Percentiles rank a stretch among this genome's conserved stretches.
Evolutionary conservation across 2,329 filamentous ascomycete genomes (phyloP).

Genomic region (Alternaria sp.): DNA sequence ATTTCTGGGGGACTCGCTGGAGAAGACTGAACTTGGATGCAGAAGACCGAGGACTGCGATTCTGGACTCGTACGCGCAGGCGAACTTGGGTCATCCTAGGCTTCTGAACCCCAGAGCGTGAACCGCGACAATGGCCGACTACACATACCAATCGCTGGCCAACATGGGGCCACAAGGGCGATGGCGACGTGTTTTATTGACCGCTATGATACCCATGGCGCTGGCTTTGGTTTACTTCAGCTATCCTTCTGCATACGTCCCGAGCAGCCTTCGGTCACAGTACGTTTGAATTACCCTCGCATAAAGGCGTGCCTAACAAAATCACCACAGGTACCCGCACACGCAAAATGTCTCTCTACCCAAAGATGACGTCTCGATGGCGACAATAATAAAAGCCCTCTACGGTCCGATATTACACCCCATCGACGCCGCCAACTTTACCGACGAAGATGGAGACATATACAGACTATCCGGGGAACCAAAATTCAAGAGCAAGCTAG

Average conservation of each 20-base stretch:
- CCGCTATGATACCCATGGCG: conserved; percentile 42
- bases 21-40: background rate
- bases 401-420: conserved; percentile 49
- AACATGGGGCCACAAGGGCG: conserved; percentile 46
- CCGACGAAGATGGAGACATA: conserved; percentile 49
- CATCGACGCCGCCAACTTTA: conserved; percentile 48
- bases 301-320: conserved; percentile 7
- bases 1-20: background rate
- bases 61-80: background rate
- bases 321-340: conserved; percentile 29
- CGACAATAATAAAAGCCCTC: conserved; percentile 49
- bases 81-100: background rate
- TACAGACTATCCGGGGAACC: conserved; percentile 43
- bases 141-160: conserved; percentile 41
- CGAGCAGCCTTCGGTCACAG: conserved; percentile 30
- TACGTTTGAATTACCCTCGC: conserved; percentile 19
- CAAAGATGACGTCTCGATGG: conserved; percentile 43
- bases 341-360: conserved; percentile 38
- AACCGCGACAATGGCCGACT: conserved; percentile 30
- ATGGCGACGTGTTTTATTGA: conserved; percentile 46
- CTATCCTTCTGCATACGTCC: conserved; percentile 35
- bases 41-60: background rate
- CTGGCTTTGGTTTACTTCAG: conserved; percentile 43
- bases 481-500: conserved; percentile 46
- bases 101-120: conserved; percentile 1